phyloP scores from a whole-genome alignment of 139 green algal genomes.

The Yamagishiella unicocca region DNA sequence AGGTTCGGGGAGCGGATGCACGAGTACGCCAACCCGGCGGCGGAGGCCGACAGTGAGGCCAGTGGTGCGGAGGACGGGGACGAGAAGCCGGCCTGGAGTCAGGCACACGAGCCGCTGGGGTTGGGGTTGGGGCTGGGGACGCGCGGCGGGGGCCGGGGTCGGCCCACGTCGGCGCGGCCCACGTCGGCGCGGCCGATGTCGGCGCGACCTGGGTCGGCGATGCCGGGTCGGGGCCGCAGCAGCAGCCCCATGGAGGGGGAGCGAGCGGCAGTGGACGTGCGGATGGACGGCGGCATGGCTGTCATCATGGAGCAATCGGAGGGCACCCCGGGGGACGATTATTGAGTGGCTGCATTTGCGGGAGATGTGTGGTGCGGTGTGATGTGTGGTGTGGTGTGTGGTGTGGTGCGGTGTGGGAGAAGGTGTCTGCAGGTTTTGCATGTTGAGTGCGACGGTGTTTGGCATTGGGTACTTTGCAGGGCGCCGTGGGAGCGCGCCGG shows the following conservation, averaged over 20 bases:
- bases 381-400: too few relatives aligned
- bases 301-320: conserved; percentile 39
- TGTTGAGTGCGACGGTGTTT: too few relatives aligned
- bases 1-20: not conserved
- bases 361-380: too few relatives aligned
- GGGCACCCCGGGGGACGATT: not conserved
- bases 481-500: too few relatives aligned
- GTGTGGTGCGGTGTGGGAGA: too few relatives aligned
- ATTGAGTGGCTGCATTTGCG: too few relatives aligned
- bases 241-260: not conserved
- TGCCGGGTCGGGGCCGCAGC: not conserved
- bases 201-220: not conserved
- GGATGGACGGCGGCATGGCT: not conserved
- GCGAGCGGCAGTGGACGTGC: not conserved
- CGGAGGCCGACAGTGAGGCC: not conserved
- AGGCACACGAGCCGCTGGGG: conserved; percentile 6
- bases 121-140: not conserved
- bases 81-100: not conserved
- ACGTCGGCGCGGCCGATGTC: conserved; percentile 7
- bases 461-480: too few relatives aligned
- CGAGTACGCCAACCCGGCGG: not conserved
- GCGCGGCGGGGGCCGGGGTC: not conserved
- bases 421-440: too few relatives aligned
- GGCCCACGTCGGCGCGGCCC: not conserved
- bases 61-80: not conserved